phyloP scores from a whole-genome alignment of 805 yeast genomes.

The Soucietia sequanensis region DNA sequence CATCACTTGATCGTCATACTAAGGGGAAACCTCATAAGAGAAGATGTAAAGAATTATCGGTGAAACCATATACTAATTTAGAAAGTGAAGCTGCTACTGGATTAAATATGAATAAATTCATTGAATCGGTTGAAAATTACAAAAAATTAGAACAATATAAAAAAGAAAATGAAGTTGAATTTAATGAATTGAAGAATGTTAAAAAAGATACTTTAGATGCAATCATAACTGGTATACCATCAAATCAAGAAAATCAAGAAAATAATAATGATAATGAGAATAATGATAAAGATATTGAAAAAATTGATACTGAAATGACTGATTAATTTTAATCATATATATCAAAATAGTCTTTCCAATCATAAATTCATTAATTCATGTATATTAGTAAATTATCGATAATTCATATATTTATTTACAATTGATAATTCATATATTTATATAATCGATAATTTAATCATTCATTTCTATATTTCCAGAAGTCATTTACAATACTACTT shows the following conservation, averaged over 20 bases:
- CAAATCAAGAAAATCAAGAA: too few relatives aligned
- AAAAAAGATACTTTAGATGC: slow-evolving; percentile 41
- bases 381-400: too few relatives aligned
- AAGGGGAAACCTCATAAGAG: slow-evolving; percentile 83
- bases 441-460: too few relatives aligned
- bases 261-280: too few relatives aligned
- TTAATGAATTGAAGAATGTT: slow-evolving; percentile 31
- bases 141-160: slow-evolving; percentile 43
- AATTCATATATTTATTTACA: too few relatives aligned
- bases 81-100: slow-evolving; percentile 95
- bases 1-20: slow-evolving; percentile 69
- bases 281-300: slow-evolving; percentile 6
- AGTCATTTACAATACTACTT: too few relatives aligned
- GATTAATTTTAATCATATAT: slow-evolving; percentile 7
- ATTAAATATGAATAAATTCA: slow-evolving; percentile 62
- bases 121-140: slow-evolving; percentile 61
- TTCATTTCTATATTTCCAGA: too few relatives aligned
- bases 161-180: slow-evolving; percentile 44
- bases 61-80: slow-evolving; percentile 79
- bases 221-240: slow-evolving; percentile 28
- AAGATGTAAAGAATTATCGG: slow-evolving; percentile 71
- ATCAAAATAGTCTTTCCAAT: too few relatives aligned
- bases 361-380: too few relatives aligned
- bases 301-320: slow-evolving; percentile 17
- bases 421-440: too few relatives aligned